These are phyloP conservation scores for Spathaspora hagerdaliae DNA, from an alignment of 805 yeast genomes.

Conservation along the genomic window DNA sequence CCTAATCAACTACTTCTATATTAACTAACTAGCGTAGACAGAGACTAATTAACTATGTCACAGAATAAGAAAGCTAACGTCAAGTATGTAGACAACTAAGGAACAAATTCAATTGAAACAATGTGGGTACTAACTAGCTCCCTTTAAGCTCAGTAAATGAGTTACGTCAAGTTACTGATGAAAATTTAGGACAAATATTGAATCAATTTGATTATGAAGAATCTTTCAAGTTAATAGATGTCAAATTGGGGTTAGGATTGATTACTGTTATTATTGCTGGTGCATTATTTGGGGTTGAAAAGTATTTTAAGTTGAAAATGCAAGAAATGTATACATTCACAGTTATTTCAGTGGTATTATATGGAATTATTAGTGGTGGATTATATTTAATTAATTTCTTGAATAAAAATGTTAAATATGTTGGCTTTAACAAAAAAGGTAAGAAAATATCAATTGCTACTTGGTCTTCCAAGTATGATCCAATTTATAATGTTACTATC, in stretches of 20 bases:
- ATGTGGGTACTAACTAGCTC: conserved; percentile 1
- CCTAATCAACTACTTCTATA: too few species aligned
- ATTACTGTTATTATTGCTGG: conserved; percentile 45
- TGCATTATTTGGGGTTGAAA: conserved; percentile 44
- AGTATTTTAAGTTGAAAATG: conserved; percentile 38
- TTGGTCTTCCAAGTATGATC: conserved; percentile 41
- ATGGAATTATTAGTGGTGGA: conserved; percentile 31
- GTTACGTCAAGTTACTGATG: conserved; percentile 48
- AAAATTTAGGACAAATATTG: conserved; percentile 38
- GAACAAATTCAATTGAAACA: neutral
- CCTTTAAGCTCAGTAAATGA: conserved; percentile 40
- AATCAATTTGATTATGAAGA: conserved; percentile 45
- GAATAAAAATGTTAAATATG: conserved; percentile 44
- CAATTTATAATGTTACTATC: conserved; percentile 38
- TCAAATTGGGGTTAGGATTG: conserved; percentile 48
- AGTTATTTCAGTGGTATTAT: conserved; percentile 30
- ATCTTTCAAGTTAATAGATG: conserved; percentile 42
- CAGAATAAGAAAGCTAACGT: conserved; percentile 19
- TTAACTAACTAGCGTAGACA: too few species aligned
- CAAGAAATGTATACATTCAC: conserved; percentile 32
- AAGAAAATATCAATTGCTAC: conserved; percentile 38
- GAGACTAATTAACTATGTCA: conserved; percentile 1
- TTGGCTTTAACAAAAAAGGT: conserved; percentile 33
- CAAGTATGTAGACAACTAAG: conserved; percentile 18
- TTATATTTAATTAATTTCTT: conserved; percentile 30